Base-by-base conservation (phyloP, 1,284 basidiomycete species). In the Tilletia walkeri region DNA sequence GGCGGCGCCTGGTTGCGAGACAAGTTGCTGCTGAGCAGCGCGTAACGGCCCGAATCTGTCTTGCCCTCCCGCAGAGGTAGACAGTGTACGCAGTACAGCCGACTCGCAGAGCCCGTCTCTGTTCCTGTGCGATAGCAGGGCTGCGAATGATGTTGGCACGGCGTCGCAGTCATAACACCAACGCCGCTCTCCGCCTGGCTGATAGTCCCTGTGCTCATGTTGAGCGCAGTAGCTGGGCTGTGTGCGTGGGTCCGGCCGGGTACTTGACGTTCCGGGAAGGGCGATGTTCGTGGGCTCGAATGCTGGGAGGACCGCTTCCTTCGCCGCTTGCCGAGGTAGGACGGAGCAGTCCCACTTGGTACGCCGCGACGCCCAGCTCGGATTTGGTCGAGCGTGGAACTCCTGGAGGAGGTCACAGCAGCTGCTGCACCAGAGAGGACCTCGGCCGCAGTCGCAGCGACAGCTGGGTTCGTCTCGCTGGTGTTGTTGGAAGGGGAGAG, bases 241-340 rank as follows among this genome's bases (percentile, higher is more conserved):
- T 45, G 41, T 7, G 3, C 6, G 3, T 45, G 41, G 41, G 41
- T 45, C 41, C 41, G 9, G 14, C 9, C 14, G 41, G 50, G 7
- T 1, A 18, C 50, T 7, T 18, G 18, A 9, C 20, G 18, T 18
- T 53, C 50, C 50, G 50, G 50, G 7, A 7, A 18, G 20, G 50
- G 50, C 7, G 50, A 53, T 53, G 50, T n/a, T 7, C 50, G 50
- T 24, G 18, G 50, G 50, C 50, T 53, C 6, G 50, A 53, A 7
- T 18, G 50, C 50, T 53, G 50, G 16, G 50, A 53, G 16, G 50
- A 53, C 12, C 50, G 50, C 16, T 53, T 53, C 50, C 50, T 53
- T 53, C 50, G 7, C 18, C 50, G 50, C 50, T 53, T 53, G 50
- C 50, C 50, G 6, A 53, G 50, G 50, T 53, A 53, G 50, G 50